Percentiles rank a stretch among this genome's conserved stretches.
Conservation (phyloP, 2,329 filamentous ascomycete genomes). For the Monilinia fructicola region DNA sequence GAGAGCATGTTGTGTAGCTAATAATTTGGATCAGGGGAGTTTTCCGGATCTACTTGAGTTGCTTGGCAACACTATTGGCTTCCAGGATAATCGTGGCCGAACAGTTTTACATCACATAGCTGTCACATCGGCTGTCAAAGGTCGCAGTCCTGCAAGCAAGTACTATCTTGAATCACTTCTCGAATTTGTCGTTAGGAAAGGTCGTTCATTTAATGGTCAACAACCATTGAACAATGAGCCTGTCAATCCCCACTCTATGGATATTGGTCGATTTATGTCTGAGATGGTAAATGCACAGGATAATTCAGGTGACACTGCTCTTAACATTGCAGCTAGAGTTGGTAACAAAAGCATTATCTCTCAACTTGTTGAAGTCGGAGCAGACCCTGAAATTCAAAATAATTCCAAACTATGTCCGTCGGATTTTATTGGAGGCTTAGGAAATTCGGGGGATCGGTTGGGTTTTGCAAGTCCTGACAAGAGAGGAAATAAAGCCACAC, state of each 20-base stretch:
- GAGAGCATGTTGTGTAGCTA: slow-evolving; percentile 88
- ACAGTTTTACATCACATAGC: slow-evolving; percentile 97
- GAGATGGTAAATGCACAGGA: slow-evolving; percentile 97
- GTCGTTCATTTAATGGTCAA: slow-evolving; percentile 60
- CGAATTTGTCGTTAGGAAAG: slow-evolving; percentile 90
- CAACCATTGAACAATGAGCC: slow-evolving; percentile 38
- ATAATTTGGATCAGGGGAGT: slow-evolving; percentile 86
- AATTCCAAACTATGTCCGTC: slow-evolving; percentile 82
- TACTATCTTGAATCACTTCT: slow-evolving; percentile 95
- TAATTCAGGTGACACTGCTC: slow-evolving; percentile 87
- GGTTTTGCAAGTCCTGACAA: slow-evolving; percentile 48
- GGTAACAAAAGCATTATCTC: slow-evolving; percentile 93
- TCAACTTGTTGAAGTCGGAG: slow-evolving; percentile 92
- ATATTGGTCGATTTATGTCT: slow-evolving; percentile 88
- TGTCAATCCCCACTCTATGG: slow-evolving; percentile 54
- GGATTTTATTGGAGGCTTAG: slow-evolving; percentile 80
- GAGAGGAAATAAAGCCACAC: slow-evolving; percentile 54
- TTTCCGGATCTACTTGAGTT: slow-evolving; percentile 91
- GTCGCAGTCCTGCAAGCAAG: slow-evolving; percentile 83
- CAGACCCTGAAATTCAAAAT: slow-evolving; percentile 89
- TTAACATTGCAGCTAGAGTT: slow-evolving; percentile 91
- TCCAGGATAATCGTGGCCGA: slow-evolving; percentile 82
- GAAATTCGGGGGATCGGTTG: slow-evolving; percentile 54
- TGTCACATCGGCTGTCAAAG: slow-evolving; percentile 92
- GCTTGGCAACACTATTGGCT: slow-evolving; percentile 84